Evolutionary conservation across 768 basidiomycete species (phyloP).

Genomic region (Leccinellum rugosiceps): DNA sequence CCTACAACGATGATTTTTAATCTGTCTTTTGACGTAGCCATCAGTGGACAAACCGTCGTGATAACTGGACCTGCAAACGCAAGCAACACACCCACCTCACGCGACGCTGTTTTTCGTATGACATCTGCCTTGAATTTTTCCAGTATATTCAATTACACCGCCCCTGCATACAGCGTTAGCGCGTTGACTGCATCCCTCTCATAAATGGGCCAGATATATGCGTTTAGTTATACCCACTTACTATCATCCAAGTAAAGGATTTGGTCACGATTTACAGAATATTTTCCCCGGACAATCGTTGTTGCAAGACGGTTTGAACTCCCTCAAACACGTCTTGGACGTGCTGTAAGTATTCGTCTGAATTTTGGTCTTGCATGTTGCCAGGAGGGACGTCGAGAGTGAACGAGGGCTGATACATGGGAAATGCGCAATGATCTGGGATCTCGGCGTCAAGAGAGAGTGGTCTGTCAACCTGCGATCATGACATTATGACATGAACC

Average conservation of each 20-base stretch:
- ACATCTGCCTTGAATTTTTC: conserved; percentile 44
- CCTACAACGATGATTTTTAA: conserved; percentile 46
- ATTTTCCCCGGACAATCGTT: conserved; percentile 8
- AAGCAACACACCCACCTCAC: conserved; percentile 53
- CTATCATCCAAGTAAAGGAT: not conserved
- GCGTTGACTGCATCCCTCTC: conserved; percentile 17
- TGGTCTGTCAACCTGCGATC: conserved; percentile 48
- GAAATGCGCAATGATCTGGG: conserved; percentile 74
- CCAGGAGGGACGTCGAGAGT: conserved; percentile 72
- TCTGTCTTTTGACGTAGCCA: conserved; percentile 51
- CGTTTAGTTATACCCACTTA: not conserved
- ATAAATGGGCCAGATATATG: not conserved
- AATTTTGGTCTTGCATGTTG: conserved; percentile 73
- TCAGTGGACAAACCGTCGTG: conserved; percentile 43
- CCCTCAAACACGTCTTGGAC: conserved; percentile 42
- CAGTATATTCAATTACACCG: conserved; percentile 50
- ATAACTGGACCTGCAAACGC: conserved; percentile 46
- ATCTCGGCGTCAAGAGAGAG: conserved; percentile 61
- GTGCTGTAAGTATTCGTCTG: conserved; percentile 47
- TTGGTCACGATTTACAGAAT: not conserved
- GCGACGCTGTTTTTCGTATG: conserved; percentile 43
- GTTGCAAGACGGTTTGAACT: conserved; percentile 26
- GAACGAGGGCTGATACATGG: conserved; percentile 76
- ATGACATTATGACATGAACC: not conserved
- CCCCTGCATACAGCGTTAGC: conserved; percentile 43